A percentile compares a stretch with the other conserved stretches of the same genome.
Evolutionary conservation across 768 basidiomycete genomes (phyloP).

Genomic region (Hebeloma cylindrosporum): DNA sequence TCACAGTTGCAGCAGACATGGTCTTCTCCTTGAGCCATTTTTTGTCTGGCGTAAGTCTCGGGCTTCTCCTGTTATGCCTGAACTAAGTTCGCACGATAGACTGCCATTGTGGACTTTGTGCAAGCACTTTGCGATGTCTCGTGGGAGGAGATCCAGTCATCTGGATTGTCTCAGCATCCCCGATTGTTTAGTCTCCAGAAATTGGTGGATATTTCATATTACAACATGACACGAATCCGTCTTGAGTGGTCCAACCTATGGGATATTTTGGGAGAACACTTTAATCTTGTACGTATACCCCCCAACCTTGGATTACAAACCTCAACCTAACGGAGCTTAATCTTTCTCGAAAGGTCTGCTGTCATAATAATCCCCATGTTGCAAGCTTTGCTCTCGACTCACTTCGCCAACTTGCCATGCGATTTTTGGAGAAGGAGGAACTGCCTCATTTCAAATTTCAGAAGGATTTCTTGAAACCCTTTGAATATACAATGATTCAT

Average conservation of each 20-base stretch:
- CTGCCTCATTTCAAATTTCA: slow-evolving; percentile 98
- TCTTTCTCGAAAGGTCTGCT: slow-evolving; percentile 72
- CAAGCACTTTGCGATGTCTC: slow-evolving; percentile 95
- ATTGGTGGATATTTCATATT: slow-evolving; percentile 98
- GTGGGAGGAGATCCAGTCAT: slow-evolving; percentile 99
- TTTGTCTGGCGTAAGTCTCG: slow-evolving; percentile 80
- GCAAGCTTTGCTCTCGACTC: slow-evolving; percentile 97
- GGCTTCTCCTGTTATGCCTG: background rate
- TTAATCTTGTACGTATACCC: slow-evolving; percentile 74
- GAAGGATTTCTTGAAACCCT: slow-evolving; percentile 97
- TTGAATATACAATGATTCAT: slow-evolving; percentile 96
- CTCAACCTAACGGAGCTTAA: background rate
- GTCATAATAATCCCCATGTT: slow-evolving; percentile 96
- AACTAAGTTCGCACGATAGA: slow-evolving; percentile 43
- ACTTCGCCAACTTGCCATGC: slow-evolving; percentile 94
- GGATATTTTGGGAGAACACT: slow-evolving; percentile 97
- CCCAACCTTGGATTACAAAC: background rate
- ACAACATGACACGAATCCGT: slow-evolving; percentile 98
- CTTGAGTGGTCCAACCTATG: slow-evolving; percentile 98
- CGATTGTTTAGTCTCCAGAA: slow-evolving; percentile 97
- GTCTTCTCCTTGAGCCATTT: slow-evolving; percentile 96
- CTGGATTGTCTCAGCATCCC: slow-evolving; percentile 90
- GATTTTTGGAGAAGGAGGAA: slow-evolving; percentile 98
- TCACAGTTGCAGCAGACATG: slow-evolving; percentile 99
- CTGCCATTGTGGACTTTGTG: slow-evolving; percentile 97